A percentile compares a stretch with the other conserved stretches of the same genome.
These are phyloP conservation scores for Mycena leptocephala DNA, from an alignment of 768 basidiomycete genomes.

Conservation along the genomic window DNA sequence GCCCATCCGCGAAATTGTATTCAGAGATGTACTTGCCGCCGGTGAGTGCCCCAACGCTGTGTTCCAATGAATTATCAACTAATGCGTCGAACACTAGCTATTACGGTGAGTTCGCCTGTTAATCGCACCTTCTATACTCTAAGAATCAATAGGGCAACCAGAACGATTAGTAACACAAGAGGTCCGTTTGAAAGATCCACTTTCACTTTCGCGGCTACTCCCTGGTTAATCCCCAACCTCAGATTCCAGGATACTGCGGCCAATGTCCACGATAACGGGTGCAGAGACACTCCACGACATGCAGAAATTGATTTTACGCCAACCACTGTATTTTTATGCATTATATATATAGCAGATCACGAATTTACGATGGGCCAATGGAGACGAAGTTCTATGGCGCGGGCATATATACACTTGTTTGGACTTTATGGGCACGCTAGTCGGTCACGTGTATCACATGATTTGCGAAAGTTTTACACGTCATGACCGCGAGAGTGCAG, in stretches of 20 bases:
- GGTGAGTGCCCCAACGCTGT: constrained; percentile 19
- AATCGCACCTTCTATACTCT: not conserved
- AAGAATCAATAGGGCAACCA: constrained; percentile 26
- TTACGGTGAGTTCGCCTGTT: constrained; percentile 29
- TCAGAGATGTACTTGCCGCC: constrained; percentile 33
- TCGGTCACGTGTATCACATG: no score
- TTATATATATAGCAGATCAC: constrained; percentile 30
- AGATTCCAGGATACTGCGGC: constrained; percentile 28
- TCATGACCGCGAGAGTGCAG: no score
- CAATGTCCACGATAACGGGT: constrained; percentile 25
- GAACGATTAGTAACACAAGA: constrained; percentile 31
- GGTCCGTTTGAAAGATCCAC: not conserved
- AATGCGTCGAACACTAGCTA: constrained; percentile 19
- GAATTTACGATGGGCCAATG: constrained; percentile 34
- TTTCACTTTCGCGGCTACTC: not conserved
- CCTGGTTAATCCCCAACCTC: not conserved
- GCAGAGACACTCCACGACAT: not conserved
- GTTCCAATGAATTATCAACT: not conserved
- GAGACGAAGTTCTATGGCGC: no score
- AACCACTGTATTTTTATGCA: constrained; percentile 38
- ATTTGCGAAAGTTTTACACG: no score
- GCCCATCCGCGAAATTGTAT: constrained; percentile 27
- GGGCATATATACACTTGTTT: not conserved
- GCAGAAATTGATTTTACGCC: not conserved
- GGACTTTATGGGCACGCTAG: no score